Percentiles rank a stretch among this genome's conserved stretches.
Evolutionary conservation across 208 protist species (phyloP).

Genomic region (Acanthamoeba lenticulata): DNA sequence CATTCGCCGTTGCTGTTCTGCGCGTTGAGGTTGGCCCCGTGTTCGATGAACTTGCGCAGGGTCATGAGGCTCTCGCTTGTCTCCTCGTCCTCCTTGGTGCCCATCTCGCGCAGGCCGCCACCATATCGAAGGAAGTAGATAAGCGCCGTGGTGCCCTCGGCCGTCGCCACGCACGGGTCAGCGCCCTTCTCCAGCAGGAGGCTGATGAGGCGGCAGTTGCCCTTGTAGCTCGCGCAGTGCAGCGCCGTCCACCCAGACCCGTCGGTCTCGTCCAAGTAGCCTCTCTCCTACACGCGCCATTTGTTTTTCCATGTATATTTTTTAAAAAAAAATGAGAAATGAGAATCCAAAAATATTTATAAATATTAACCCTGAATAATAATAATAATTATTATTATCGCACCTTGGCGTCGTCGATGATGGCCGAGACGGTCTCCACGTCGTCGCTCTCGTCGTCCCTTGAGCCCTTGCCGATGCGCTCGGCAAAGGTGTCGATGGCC

Average conservation of each 20-base stretch:
- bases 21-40: slow-evolving; percentile 5
- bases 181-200: neutral
- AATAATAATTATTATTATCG: no score
- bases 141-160: neutral
- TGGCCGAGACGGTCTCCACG: neutral
- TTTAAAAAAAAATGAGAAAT: no score
- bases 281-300: neutral
- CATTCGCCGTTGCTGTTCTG: slow-evolving; percentile 50
- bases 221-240: slow-evolving; percentile 43
- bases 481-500: neutral
- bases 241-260: neutral
- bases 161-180: neutral
- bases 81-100: slow-evolving; percentile 28
- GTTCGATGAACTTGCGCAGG: slow-evolving; percentile 28
- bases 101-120: neutral
- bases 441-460: neutral
- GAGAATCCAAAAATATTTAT: no score
- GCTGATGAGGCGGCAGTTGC: neutral
- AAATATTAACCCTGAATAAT: no score
- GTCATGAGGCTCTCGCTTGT: neutral
- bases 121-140: slow-evolving; percentile 36
- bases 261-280: slow-evolving; percentile 9
- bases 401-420: slow-evolving; percentile 40
- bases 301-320: no score
- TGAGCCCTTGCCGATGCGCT: neutral